Evolutionary conservation across 441 rosid genomes (phyloP).

Genomic region (Euphorbia celastroides): DNA sequence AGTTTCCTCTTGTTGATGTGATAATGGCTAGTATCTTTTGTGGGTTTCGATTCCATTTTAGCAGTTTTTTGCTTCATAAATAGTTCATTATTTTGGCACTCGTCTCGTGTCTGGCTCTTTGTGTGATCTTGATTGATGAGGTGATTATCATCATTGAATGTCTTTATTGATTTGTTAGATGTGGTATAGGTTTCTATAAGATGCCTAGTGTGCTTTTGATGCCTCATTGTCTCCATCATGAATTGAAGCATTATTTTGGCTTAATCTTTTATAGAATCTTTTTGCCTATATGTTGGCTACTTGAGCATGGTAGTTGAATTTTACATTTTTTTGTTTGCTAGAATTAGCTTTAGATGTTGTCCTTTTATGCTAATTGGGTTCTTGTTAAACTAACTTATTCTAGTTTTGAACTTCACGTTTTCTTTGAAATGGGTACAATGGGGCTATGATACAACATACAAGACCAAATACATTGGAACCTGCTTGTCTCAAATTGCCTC

Average conservation of each 20-base stretch:
- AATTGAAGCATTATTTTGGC: neutral
- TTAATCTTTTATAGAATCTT: slow-evolving; percentile 4
- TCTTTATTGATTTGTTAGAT: neutral
- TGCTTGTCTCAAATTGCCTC: no score
- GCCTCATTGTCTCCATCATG: neutral
- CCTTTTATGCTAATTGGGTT: neutral
- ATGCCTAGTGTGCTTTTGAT: neutral
- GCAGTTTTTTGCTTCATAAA: neutral
- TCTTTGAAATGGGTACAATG: no score
- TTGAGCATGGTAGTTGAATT: neutral
- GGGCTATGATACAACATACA: no score
- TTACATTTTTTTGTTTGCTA: neutral
- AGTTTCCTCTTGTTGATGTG: slow-evolving; percentile 1
- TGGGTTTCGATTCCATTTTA: neutral
- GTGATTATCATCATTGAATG: no score
- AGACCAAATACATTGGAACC: no score
- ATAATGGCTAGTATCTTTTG: slow-evolving; percentile 2
- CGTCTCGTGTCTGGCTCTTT: no score
- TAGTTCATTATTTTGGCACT: no score
- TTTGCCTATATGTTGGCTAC: neutral
- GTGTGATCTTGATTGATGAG: no score
- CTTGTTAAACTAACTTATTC: no score
- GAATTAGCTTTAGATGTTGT: neutral
- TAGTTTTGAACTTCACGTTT: neutral
- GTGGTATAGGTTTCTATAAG: neutral